phyloP scores from a whole-genome alignment of 164 flowering plant genomes.

The Stephania japonica region DNA sequence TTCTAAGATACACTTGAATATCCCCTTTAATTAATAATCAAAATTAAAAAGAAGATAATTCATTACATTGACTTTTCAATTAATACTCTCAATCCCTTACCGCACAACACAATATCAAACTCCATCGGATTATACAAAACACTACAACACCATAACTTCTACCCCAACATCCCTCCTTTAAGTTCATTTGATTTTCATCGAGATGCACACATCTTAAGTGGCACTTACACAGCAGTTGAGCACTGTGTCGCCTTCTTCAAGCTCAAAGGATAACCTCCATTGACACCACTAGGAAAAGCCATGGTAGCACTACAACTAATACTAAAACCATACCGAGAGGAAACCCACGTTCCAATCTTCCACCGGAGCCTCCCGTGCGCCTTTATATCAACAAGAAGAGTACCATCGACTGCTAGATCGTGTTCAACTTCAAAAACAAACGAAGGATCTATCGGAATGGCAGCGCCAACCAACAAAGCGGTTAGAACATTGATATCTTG shows the following conservation, averaged over 20 bases:
- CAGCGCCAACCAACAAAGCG: slow-evolving; percentile 15
- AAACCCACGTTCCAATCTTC: slow-evolving; percentile 72
- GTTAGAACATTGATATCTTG: slow-evolving; percentile 19
- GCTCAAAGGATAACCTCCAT: slow-evolving; percentile 7
- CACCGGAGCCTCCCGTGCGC: slow-evolving; percentile 49
- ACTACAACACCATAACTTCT: too few species aligned
- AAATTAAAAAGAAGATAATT: too few species aligned
- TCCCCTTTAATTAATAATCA: too few species aligned
- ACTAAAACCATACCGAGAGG: slow-evolving; percentile 36
- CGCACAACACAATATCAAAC: too few species aligned
- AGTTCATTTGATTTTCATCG: too few species aligned
- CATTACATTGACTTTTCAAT: too few species aligned
- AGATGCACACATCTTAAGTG: too few species aligned
- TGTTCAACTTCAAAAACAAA: slow-evolving; percentile 40
- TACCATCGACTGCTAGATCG: slow-evolving; percentile 37
- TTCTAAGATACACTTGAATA: too few species aligned
- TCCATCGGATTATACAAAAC: too few species aligned
- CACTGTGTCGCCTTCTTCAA: slow-evolving; percentile 17
- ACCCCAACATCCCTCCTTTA: too few species aligned
- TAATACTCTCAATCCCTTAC: too few species aligned
- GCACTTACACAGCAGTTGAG: slow-evolving; percentile 5
- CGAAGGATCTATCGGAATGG: slow-evolving; percentile 45
- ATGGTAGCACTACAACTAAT: slow-evolving; percentile 34
- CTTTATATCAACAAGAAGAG: slow-evolving; percentile 35
- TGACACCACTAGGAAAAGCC: slow-evolving; percentile 10